phyloP scores from a whole-genome alignment of 2,329 filamentous ascomycete species.

The Penicillium italicum region DNA sequence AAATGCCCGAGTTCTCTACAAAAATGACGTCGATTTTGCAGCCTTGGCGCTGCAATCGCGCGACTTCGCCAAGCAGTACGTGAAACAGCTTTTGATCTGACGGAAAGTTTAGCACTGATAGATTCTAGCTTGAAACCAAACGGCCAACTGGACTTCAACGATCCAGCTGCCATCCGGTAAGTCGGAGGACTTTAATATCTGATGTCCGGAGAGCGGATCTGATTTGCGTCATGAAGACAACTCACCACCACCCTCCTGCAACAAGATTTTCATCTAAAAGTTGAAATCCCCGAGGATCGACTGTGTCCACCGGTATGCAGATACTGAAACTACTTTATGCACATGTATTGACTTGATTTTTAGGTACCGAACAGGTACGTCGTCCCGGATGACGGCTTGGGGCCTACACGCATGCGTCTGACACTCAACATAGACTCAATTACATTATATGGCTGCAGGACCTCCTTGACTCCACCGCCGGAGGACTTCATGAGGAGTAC shows the following conservation, averaged over 20 bases:
- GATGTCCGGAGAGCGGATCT: conserved; percentile 4
- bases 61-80: conserved; percentile 57
- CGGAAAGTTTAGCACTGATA: conserved; percentile 7
- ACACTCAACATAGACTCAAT: conserved; percentile 59
- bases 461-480: conserved; percentile 67
- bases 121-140: conserved; percentile 48
- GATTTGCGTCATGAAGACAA: conserved; percentile 39
- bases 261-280: conserved; percentile 66
- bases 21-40: conserved; percentile 59
- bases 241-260: conserved; percentile 76
- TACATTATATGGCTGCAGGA: conserved; percentile 87
- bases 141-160: conserved; percentile 71
- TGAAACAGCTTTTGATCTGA: conserved; percentile 14
- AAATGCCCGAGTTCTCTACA: conserved; percentile 49
- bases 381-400: neutral
- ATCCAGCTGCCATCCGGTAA: conserved; percentile 72
- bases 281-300: conserved; percentile 71
- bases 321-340: neutral
- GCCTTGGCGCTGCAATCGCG: conserved; percentile 57
- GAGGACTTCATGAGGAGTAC: conserved; percentile 49
- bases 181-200: conserved; percentile 1
- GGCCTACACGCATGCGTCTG: neutral
- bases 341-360: neutral
- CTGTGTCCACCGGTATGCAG: conserved; percentile 74
- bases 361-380: conserved; percentile 47